Conservation (phyloP, 352 stramenopile species). For the Globisporangium abappressorium region DNA sequence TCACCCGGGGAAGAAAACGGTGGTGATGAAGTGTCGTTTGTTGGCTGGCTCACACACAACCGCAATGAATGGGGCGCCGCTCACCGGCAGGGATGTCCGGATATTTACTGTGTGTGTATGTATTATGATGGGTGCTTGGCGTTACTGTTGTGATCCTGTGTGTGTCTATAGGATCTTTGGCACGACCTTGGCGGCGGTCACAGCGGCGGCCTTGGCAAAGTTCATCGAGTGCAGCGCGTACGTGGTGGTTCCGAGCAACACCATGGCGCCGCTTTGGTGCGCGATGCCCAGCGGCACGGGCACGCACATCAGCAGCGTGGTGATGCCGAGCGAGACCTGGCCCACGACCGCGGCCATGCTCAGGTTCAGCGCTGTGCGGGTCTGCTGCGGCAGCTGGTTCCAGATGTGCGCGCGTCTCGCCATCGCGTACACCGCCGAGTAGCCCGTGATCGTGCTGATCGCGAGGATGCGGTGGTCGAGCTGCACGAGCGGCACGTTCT, state of each 20-base stretch:
- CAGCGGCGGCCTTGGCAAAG: slow-evolving; percentile 60
- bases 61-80: background rate
- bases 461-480: slow-evolving; percentile 95
- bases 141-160: background rate
- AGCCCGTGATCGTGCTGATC: slow-evolving; percentile 84
- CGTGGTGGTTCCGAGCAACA: slow-evolving; percentile 91
- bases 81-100: background rate
- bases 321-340: slow-evolving; percentile 94
- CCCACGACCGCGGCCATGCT: slow-evolving; percentile 66
- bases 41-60: background rate
- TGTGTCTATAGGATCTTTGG: slow-evolving; percentile 30
- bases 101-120: background rate
- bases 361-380: slow-evolving; percentile 76
- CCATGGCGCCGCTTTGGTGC: slow-evolving; percentile 96
- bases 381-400: slow-evolving; percentile 79
- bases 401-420: slow-evolving; percentile 74
- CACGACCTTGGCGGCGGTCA: slow-evolving; percentile 24
- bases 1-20: background rate
- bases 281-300: slow-evolving; percentile 93
- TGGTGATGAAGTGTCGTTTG: background rate
- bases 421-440: slow-evolving; percentile 60
- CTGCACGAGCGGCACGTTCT: slow-evolving; percentile 97
- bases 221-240: slow-evolving; percentile 91
- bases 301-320: slow-evolving; percentile 96
- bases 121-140: background rate